phyloP scores from a whole-genome alignment of 2,329 filamentous ascomycete genomes.

The Neobulgaria alba region DNA sequence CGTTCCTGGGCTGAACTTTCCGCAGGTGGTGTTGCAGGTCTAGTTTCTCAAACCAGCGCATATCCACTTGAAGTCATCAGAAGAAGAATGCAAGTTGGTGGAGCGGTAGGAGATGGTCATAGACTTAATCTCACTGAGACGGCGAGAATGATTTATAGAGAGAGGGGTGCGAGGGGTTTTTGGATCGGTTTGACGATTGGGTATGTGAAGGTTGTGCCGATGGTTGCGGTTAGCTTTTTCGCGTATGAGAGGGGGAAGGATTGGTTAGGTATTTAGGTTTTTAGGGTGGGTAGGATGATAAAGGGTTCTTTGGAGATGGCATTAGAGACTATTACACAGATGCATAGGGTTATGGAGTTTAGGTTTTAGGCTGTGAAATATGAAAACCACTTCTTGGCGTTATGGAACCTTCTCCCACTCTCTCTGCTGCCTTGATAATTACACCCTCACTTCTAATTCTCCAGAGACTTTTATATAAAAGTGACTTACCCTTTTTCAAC shows the following conservation, averaged over 20 bases:
- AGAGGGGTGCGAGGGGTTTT: slow-evolving; percentile 73
- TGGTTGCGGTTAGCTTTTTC: slow-evolving; percentile 66
- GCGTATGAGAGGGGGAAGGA: slow-evolving; percentile 58
- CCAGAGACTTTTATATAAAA: too few species aligned
- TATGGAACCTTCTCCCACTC: too few species aligned
- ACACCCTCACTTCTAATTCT: too few species aligned
- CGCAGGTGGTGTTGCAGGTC: slow-evolving; percentile 76
- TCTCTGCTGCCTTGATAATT: too few species aligned
- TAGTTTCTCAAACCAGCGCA: slow-evolving; percentile 83
- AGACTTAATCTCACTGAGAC: slow-evolving; percentile 73
- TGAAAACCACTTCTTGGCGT: too few species aligned
- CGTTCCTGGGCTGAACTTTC: slow-evolving; percentile 80
- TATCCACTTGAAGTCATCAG: slow-evolving; percentile 92
- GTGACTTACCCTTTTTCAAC: too few species aligned
- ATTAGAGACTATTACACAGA: too few species aligned
- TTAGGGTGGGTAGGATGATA: too few species aligned
- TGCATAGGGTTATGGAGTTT: too few species aligned
- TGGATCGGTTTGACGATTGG: slow-evolving; percentile 91
- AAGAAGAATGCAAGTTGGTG: slow-evolving; percentile 91
- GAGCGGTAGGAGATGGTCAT: slow-evolving; percentile 84
- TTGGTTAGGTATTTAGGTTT: slow-evolving; percentile 56
- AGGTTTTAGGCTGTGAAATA: too few species aligned
- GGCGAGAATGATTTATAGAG: slow-evolving; percentile 61
- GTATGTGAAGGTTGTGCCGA: slow-evolving; percentile 87
- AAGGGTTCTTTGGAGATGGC: too few species aligned